Base-by-base conservation (phyloP, 2,329 filamentous ascomycete genomes). In the Elsinoe fawcettii region DNA sequence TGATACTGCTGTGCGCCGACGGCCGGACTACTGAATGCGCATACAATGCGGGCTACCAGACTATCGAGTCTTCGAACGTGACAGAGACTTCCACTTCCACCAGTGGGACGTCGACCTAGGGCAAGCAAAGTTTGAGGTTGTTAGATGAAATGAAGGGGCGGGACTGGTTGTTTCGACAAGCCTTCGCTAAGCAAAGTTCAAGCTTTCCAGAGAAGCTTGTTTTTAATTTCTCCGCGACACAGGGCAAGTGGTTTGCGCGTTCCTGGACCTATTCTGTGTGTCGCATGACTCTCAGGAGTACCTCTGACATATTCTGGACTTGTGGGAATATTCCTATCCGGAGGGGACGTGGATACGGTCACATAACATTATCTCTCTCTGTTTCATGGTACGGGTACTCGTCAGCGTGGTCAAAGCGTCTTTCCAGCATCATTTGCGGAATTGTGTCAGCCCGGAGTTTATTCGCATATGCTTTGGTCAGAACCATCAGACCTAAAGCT, bases 131-230 rank as follows among this genome's bases (percentile, higher is more conserved):
- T 22, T 37, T 39, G 44, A 49, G 49, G 34, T 53, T 23, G 32
- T 18, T 12, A 34, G 20, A 3, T 39, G 32, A 53, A 53, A 53
- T 39, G 32, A 53, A 39, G 32, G n/a, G 49, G 49, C 30, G 49
- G 49, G 49, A 20, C 32, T 53, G 34, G 49, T 25, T 25, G 30
- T 36, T 53, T 53, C 34, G 30, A 16, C 49, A 53, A 53, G 49
- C 30, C 49, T 53, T 53, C 49, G 49, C 49, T 53, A 53, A 53
- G 49, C 49, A 53, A 25, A 53, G 34, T 23, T 53, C 49, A 53
- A 53, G 49, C 49, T 53, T 53, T 39, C 30, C 30, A 36, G 7
- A 30, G 14, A 53, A 34, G 49, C 49, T 53, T 53, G 49, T 18
- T 23, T 25, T 53, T 53, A 53, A 53, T 53, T 53, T 53, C 49